Evolutionary conservation across 176 grass and related monocot genomes (phyloP).

Genomic region (Chrysopogon serrulatus): DNA sequence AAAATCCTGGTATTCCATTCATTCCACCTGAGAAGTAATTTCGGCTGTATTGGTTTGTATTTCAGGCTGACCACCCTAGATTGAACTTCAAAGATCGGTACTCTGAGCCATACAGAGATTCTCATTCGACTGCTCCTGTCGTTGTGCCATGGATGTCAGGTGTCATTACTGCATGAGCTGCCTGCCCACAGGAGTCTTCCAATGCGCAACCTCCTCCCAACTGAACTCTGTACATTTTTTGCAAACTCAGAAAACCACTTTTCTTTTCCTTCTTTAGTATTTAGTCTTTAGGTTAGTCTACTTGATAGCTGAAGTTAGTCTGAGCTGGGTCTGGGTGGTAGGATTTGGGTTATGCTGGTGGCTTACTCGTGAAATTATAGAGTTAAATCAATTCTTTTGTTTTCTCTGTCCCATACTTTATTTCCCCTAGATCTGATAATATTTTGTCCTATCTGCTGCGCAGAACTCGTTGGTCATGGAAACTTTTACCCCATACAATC

Average conservation of each 20-base stretch:
- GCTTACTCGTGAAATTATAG: neutral
- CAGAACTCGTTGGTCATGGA: neutral
- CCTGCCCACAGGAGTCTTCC: neutral
- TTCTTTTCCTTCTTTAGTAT: slow-evolving; percentile 4
- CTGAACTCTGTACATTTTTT: neutral
- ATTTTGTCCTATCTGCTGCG: neutral
- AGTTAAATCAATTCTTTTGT: neutral
- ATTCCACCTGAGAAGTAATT: neutral
- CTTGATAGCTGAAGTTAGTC: neutral
- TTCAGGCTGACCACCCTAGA: slow-evolving; percentile 55
- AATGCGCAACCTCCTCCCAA: neutral
- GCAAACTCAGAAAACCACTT: neutral
- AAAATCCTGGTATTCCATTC: neutral
- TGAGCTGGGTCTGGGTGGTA: neutral
- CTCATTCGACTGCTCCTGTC: slow-evolving; percentile 59
- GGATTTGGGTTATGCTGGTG: neutral
- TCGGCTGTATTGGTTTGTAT: neutral
- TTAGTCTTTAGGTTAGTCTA: neutral
- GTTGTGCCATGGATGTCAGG: slow-evolving; percentile 77
- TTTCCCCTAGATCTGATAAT: neutral
- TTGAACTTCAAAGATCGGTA: slow-evolving; percentile 71
- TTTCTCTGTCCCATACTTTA: neutral
- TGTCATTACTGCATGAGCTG: slow-evolving; percentile 32
- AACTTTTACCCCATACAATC: neutral
- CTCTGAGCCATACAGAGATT: slow-evolving; percentile 70